Evolutionary conservation across 140 eudicot species (phyloP).

Genomic region (Bidens hawaiensis): DNA sequence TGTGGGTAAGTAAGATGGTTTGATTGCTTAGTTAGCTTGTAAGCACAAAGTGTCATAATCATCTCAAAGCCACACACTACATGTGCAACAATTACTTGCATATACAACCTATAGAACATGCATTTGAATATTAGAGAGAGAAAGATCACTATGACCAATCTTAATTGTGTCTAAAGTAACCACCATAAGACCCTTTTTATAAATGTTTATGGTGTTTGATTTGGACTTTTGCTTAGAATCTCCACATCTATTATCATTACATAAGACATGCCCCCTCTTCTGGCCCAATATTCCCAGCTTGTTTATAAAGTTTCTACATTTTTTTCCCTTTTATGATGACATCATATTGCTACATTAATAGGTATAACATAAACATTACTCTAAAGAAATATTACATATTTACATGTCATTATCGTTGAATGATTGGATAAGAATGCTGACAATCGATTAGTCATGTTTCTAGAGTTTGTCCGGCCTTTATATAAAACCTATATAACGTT

Average conservation of each 20-base stretch:
- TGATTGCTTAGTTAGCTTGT: conserved; percentile 78
- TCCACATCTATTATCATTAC: conserved; percentile 67
- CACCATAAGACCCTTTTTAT: conserved; percentile 18
- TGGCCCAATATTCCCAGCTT: conserved; percentile 70
- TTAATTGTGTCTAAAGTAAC: conserved; percentile 70
- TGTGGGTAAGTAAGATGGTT: conserved; percentile 25
- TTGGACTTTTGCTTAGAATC: conserved; percentile 68
- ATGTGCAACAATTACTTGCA: conserved; percentile 38
- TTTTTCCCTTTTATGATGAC: conserved; percentile 34
- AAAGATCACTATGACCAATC: conserved; percentile 35
- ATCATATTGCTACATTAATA: conserved; percentile 20
- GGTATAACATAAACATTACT: conserved; percentile 11
- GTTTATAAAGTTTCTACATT: conserved; percentile 55
- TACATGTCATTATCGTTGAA: not conserved
- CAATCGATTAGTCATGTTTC: not conserved
- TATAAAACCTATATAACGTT: not conserved
- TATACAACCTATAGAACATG: conserved; percentile 49
- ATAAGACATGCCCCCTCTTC: conserved; percentile 60
- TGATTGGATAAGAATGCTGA: not conserved
- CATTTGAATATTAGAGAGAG: conserved; percentile 31
- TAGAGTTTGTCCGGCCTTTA: not conserved
- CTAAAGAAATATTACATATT: not conserved
- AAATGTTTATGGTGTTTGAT: conserved; percentile 29
- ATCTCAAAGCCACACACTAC: conserved; percentile 51
- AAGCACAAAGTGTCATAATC: conserved; percentile 61